Evolutionary conservation across 2,329 filamentous ascomycete genomes (phyloP), one percentile per base, ranked within the genome.

Genomic region (Paecilomyces variotii): DNA sequence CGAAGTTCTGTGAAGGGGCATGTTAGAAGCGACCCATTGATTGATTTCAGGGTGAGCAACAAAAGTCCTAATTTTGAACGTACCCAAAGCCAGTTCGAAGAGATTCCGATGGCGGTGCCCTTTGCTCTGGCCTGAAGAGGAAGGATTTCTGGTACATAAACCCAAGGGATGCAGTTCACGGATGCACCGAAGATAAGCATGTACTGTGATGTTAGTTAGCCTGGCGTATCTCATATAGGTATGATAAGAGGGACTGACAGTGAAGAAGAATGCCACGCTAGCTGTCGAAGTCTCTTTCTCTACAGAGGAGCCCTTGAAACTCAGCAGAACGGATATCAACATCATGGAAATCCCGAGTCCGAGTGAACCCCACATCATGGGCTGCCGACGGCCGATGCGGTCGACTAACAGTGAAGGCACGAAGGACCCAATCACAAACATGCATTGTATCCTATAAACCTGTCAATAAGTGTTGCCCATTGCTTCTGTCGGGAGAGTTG

Each of bases 181-280:
- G 74, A 74, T 1, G 75, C 75, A 3, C 77, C 77, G 57, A 76
- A 78, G 51, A 75, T 71, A 19, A 76, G 66, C 74, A 77, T 76
- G 61, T 73, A 75, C 49, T 70, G 54, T 24, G 11, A 45, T 2
- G 11, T 11, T 12, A 4, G 30, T 56, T 35, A 45, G 24, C 9
- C 1, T 12, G 24, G 10, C 24, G 4, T 9, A 10, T 4, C 24
- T 56, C 24, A 55, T 14, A 9, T 14, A 9, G 54, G 19, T n/a
- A 27, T 2, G 12, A 55, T 4, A 50, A 19, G 66, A 10, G 28
- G 12, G n/a, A 49, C 56, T 25, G 52, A 71, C 68, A 3, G 75
- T 76, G 66, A 81, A 80, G 69, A 80, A 80, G 66, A 81, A 81
- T 2, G 78, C 72, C 12, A 81, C 75, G 34, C 77, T 78, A 0